Base-by-base conservation (phyloP, 768 basidiomycete species). In the Hemileccinum rubropunctum region DNA sequence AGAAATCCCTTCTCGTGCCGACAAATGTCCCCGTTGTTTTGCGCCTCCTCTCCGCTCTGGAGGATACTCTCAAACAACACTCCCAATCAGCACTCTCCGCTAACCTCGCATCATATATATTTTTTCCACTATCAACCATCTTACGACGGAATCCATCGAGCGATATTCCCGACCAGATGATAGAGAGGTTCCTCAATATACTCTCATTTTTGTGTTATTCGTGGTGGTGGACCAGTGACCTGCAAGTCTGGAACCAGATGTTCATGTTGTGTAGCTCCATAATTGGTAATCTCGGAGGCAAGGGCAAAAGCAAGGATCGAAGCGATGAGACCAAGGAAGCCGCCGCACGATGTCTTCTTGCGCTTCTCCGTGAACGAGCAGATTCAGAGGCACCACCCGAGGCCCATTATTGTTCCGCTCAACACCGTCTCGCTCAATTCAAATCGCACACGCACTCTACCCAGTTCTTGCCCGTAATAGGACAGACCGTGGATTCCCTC, bases 221-320 rank as follows among this genome's bases (percentile, higher is more conserved):
- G n/a, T 91, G 90, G 86, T 94, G 91, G 90, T 90, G 88, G 88
- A 73, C 74, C 17, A 84, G 85, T 62, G 89, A 91, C 40, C 42
- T 80, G 33, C 73, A 74, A 47, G 67, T 82, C 23, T 95, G 93
- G 93, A 84, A 88, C 61, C 92, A 97, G 60, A 71, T 93, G 21
- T 90, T 95, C 65, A 86, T 84, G 74, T 72, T 91, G 14, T 86
- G 76, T 54, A 79, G 80, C 32, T 78, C 84, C 14, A 73, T 87
- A 28, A 65, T 89, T 6, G 83, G 83, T 17, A 78, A 81, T 13
- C 70, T 86, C 9, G 86, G 83, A 48, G 75, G 73, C 20, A 90
- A 82, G 64, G 83, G 78, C n/a, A 88, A 84, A 61, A 77, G 68
- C 14, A 86, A 79, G 62, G 74, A 73, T 30, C 76, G 88, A 40